These are phyloP conservation scores for Populus hybrid DNA, from an alignment of 441 rosid genomes.

Conservation along the genomic window DNA sequence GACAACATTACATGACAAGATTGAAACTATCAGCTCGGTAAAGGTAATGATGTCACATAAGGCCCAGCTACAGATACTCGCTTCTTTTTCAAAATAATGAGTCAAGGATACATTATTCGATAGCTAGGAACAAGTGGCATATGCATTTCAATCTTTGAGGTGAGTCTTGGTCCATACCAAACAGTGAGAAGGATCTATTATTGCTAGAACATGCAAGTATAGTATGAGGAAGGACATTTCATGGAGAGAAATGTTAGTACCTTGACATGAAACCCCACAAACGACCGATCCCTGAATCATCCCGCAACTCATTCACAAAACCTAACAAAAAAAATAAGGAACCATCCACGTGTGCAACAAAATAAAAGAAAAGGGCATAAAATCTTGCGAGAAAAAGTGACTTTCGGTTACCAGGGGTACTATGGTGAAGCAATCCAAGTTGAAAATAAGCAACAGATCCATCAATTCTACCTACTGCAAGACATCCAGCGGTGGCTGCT, in stretches of 20 bases:
- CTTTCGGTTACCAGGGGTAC: slow-evolving; percentile 48
- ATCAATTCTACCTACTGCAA: slow-evolving; percentile 66
- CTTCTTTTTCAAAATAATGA: background rate
- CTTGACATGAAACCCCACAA: slow-evolving; percentile 90
- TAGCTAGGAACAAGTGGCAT: background rate
- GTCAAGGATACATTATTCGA: background rate
- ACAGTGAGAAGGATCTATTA: background rate
- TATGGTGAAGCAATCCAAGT: slow-evolving; percentile 45
- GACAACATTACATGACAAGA: background rate
- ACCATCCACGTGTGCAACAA: background rate
- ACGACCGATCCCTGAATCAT: slow-evolving; percentile 77
- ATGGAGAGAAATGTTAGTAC: slow-evolving; percentile 28
- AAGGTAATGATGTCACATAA: background rate
- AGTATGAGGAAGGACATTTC: background rate
- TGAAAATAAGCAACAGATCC: slow-evolving; percentile 71
- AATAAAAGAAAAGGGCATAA: slow-evolving; percentile 1
- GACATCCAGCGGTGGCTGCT: slow-evolving; percentile 55
- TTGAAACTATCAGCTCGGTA: background rate
- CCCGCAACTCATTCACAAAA: slow-evolving; percentile 65
- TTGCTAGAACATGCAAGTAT: background rate
- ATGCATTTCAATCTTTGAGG: background rate
- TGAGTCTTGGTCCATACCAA: background rate
- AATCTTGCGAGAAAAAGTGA: background rate
- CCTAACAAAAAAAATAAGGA: slow-evolving; percentile 36
- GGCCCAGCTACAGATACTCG: background rate